phyloP scores from a whole-genome alignment of 345 rosid genomes.

The Pistacia integerrima region DNA sequence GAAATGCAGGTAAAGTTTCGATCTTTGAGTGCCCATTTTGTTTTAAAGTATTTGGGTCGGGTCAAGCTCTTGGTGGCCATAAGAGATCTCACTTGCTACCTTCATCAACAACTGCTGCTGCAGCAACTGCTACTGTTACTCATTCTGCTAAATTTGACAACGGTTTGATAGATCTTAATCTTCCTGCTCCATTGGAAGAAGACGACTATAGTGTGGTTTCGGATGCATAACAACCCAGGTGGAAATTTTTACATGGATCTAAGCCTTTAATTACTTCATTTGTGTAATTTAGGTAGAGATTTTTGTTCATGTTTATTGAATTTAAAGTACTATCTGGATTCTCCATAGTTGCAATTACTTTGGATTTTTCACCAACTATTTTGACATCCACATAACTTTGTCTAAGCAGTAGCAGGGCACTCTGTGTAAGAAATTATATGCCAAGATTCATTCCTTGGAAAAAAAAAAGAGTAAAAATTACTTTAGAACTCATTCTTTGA shows the following conservation, averaged over 20 bases:
- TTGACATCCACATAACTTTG: background rate
- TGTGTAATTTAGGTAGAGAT: slow-evolving; percentile 10
- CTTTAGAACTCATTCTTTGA: background rate
- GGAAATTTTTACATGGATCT: background rate
- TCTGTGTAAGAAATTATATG: background rate
- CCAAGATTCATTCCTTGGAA: background rate
- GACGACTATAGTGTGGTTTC: slow-evolving; percentile 60
- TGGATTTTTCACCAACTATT: background rate
- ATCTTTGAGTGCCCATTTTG: slow-evolving; percentile 66
- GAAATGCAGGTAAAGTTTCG: slow-evolving; percentile 28
- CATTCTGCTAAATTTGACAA: slow-evolving; percentile 29
- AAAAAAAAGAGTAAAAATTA: background rate
- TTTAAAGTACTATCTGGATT: background rate
- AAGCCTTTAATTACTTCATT: background rate
- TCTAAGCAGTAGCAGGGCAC: background rate
- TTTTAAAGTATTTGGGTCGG: slow-evolving; percentile 61
- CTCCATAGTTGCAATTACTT: background rate
- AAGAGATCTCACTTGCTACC: slow-evolving; percentile 70
- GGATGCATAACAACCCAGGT: slow-evolving; percentile 27
- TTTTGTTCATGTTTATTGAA: slow-evolving; percentile 5
- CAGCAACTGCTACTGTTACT: slow-evolving; percentile 17
- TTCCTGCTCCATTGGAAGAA: slow-evolving; percentile 83
- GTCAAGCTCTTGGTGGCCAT: slow-evolving; percentile 86
- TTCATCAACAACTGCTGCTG: slow-evolving; percentile 24
- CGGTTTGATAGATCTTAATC: slow-evolving; percentile 82